Conservation (phyloP, 2,329 filamentous ascomycete genomes). For the Fusarium sp. region DNA sequence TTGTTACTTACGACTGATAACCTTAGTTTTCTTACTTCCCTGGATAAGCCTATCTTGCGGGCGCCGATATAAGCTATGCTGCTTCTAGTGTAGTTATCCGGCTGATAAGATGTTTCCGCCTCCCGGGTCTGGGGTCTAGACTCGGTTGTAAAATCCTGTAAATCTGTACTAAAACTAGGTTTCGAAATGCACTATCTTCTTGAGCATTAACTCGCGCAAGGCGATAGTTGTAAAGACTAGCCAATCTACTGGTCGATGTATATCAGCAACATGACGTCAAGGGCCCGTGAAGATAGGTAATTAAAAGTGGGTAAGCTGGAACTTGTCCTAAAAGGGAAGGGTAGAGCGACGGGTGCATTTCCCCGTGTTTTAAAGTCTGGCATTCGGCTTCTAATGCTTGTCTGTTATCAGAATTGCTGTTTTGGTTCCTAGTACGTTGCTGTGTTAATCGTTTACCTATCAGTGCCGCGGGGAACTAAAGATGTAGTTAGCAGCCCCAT, state of each 20-base stretch:
- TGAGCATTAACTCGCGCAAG: too few relatives aligned
- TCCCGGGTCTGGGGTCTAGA: too few relatives aligned
- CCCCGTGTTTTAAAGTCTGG: conserved; percentile 1
- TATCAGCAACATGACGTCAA: background rate
- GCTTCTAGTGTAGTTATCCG: background rate
- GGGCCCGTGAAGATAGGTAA: background rate
- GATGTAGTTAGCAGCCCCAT: background rate
- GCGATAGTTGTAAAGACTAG: background rate
- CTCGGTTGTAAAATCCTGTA: too few relatives aligned
- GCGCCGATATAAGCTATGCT: background rate
- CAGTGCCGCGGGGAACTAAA: background rate
- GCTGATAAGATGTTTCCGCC: background rate
- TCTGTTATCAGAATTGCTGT: background rate
- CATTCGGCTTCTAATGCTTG: background rate
- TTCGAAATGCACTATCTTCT: background rate
- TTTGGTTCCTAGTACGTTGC: background rate
- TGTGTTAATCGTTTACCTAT: too few relatives aligned
- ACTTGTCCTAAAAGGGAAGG: background rate
- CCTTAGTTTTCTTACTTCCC: background rate
- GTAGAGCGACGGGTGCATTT: background rate
- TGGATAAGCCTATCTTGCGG: background rate
- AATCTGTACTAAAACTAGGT: background rate
- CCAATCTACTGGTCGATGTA: background rate
- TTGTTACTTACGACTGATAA: background rate
- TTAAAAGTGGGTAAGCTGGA: background rate